Base-by-base conservation (phyloP, 805 yeast genomes). In the Saccharomycopsis olivae region DNA sequence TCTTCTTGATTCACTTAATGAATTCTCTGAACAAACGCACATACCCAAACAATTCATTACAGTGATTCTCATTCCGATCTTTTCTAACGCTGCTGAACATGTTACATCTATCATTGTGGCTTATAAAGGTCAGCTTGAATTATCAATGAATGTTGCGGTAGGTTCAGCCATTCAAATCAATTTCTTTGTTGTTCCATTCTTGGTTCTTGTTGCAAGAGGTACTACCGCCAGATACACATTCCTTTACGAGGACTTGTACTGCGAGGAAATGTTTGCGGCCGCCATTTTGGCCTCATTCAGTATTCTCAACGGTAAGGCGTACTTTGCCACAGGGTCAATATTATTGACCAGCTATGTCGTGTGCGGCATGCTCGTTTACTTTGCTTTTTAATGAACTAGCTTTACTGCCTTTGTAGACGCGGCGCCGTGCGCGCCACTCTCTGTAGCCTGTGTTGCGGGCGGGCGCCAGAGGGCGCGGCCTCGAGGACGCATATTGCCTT, bases 111-210 rank as follows among this genome's bases (percentile, higher is more conserved):
- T 44, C 29, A 33, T 44, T 32, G 47, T 41, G 21, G 44, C 47
- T 4, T 44, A 37, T 28, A 44, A 44, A 15, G 47, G 47, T 28
- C 40, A 44, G 3, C 29, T 44, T 36, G 44, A 44, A 34, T 29
- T 44, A 8, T 41, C 47, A 4, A 17, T 44, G 41, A 44, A 39
- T 24, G 37, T 44, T 14, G 44, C 47, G 2, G 35, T 44, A 27
- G 47, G 47, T 5, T 44, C 47, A 18, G 47, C 47, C 9, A 41
- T 44, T 23, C 47, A 44, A 29, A 44, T 44, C 35, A 41, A 44
- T 24, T 44, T 27, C 25, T 41, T 44, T 9, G 33, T 44, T 36
- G 44, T 37, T 14, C 47, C 47, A 3, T 44, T 44, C 14, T 44
- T 44, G 39, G 21, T 44, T 16, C 32, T 44, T 31, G 32, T 44